Evolutionary conservation across 1,284 basidiomycete genomes (phyloP).

Genomic region (Lentinus polychrous): DNA sequence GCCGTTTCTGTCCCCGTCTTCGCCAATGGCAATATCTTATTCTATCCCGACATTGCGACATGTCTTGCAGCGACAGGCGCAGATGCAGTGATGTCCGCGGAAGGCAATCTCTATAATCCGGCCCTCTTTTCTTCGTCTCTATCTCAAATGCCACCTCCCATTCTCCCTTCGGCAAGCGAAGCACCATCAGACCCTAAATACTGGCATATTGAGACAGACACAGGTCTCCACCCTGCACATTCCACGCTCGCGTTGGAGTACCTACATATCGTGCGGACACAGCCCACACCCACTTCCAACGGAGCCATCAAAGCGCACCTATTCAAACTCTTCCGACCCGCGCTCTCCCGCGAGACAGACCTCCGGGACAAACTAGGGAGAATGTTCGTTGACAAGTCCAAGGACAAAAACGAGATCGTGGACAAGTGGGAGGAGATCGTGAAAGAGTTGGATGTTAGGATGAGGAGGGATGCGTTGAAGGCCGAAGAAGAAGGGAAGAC

Average conservation of each 20-base stretch:
- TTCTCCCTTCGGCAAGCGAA: conserved; percentile 11
- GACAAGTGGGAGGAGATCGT: conserved; percentile 57
- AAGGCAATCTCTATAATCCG: conserved; percentile 93
- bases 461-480: conserved; percentile 46
- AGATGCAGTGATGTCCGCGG: conserved; percentile 93
- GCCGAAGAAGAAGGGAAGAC: conserved; percentile 25
- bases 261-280: conserved; percentile 68
- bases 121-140: conserved; percentile 55
- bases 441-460: conserved; percentile 55
- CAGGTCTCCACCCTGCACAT: conserved; percentile 51
- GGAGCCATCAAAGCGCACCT: conserved; percentile 89
- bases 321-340: conserved; percentile 87
- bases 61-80: conserved; percentile 81
- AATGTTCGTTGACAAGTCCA: conserved; percentile 28
- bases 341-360: conserved; percentile 64
- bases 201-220: conserved; percentile 27
- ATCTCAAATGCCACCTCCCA: background rate
- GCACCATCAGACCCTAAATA: conserved; percentile 5
- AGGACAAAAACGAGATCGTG: conserved; percentile 35
- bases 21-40: conserved; percentile 96
- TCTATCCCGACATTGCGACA: conserved; percentile 69
- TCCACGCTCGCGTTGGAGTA: conserved; percentile 80
- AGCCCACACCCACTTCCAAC: conserved; percentile 67
- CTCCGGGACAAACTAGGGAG: conserved; percentile 67
- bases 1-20: conserved; percentile 91